Evolutionary conservation across 2,329 filamentous ascomycete species (phyloP), one percentile per base, ranked within the genome.

Genomic region (Colletotrichum lindemuthianum): DNA sequence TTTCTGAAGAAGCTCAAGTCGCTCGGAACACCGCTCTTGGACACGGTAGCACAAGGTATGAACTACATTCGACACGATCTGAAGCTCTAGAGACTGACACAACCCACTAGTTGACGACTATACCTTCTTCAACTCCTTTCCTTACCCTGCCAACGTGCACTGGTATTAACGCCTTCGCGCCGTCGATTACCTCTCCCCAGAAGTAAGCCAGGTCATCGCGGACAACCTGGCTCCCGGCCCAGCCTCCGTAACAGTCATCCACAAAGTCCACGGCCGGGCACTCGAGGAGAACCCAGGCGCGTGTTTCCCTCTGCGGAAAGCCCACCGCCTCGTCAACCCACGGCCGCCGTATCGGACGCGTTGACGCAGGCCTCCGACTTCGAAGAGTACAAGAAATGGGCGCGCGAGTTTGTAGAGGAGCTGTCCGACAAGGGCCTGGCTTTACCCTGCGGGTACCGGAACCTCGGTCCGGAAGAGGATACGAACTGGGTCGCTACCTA

Each of bases 361-460:
- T 64, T 69, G 15, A 63, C 68, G 3, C 63, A 71, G 16, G 77
- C 75, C 73, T 68, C 69, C 0, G 63, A 66, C 5, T 66, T 44
- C 39, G 51, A 44, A 8, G 70, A 65, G 2, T 71, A 70, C 15
- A 67, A 65, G 24, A 63, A 71, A 13, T 70, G 65, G 41, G 24
- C 66, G 45, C 72, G 48, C 4, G 70, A 71, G 10, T 41, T 71
- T 0, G 65, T 65, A 8, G 74, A 76, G 33, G 59, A 75, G 10
- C 51, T 75, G 5, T 69, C 70, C 16, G 71, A 68, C 2, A 69
- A 71, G 6, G 79, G 76, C 60, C 69, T 79, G 15, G 70, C 75
- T 1, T 65, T 79, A 8, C 71, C 72, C 0, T 67, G 58, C 33
- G 60, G 70, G 2, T 68, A 70, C 2, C 59, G 63, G 41, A 66